A percentile compares a stretch with the other conserved stretches of the same genome.
Evolutionary conservation across 1,284 basidiomycete species (phyloP).

Genomic region (Dichomitus squalens): DNA sequence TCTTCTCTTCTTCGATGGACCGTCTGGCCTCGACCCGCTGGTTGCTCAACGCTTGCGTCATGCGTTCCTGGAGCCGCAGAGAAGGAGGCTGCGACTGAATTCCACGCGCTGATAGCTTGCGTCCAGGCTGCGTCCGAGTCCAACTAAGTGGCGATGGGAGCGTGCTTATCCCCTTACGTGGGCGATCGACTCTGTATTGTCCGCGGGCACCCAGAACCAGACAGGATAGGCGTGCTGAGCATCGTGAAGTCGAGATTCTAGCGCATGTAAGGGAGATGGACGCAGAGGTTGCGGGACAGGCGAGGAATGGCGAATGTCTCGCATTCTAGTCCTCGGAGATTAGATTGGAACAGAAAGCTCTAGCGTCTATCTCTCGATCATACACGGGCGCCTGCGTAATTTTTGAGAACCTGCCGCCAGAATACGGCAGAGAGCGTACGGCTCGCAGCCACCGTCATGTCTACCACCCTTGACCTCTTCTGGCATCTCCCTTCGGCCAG

Average conservation of each 20-base stretch:
- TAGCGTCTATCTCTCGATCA: constrained; percentile 17
- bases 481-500: constrained; percentile 91
- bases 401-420: constrained; percentile 11
- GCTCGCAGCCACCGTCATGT: constrained; percentile 46
- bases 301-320: too few relatives aligned
- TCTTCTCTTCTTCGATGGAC: background rate
- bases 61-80: constrained; percentile 8
- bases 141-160: background rate
- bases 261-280: background rate
- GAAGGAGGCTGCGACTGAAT: background rate
- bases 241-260: background rate
- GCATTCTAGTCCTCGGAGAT: too few relatives aligned
- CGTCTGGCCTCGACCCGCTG: constrained; percentile 4
- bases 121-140: background rate
- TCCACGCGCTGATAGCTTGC: background rate
- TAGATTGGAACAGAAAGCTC: constrained; percentile 4
- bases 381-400: constrained; percentile 11
- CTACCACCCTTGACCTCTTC: constrained; percentile 87
- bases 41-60: constrained; percentile 11
- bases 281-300: background rate
- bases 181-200: background rate
- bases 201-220: too few relatives aligned
- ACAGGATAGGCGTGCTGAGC: background rate
- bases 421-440: background rate
- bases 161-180: background rate